Base-by-base conservation (phyloP, 78 protist genomes). In the Dictyostelium firmibasis region DNA sequence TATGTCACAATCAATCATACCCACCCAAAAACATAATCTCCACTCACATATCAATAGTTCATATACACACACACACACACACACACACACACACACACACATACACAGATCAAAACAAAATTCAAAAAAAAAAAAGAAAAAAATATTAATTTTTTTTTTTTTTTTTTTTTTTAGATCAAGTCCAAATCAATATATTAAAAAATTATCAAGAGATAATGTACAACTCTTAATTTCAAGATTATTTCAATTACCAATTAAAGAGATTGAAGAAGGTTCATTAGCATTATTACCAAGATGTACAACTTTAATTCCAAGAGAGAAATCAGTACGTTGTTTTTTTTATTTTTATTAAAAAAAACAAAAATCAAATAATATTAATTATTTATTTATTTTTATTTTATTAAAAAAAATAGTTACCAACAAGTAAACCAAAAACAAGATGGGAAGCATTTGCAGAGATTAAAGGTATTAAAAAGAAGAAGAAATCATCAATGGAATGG, bases 371-470 rank as follows among this genome's bases (percentile, higher is more conserved):
- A n/a, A n/a, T n/a, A n/a, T n/a, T n/a, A n/a, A n/a, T 44, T 3
- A 25, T 47, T 47, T 64, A 64, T 64, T 67, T 64, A 2, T 64
- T 84, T 7, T 41, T 31, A 41, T 74, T 27, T 14, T 41, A 38
- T 4, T 38, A 4, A 38, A 38, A 38, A 38, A 38, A 38, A 4
- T 84, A 92, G 96, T 44, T 84, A n/a, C 96, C 96, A 83, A 7
- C 25, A 23, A 18, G 44, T 14, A 83, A 92, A 86, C 84, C 75
- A 57, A 72, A 84, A 38, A 92, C 96, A 14, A 92, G 86, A 85
- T 92, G 96, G 96, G 96, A 92, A 57, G 91, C 91, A 77, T 92
- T 92, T 85, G 96, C 96, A 16, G 60, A 67, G n/a, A 16, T 86
- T 41, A 92, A 92, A 82, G 96, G 92, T 47, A 92, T 92, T 78